Percentiles rank a stretch among this genome's conserved stretches.
Evolutionary conservation across 1,284 basidiomycete genomes (phyloP).

Genomic region (Ustilago trichophora): DNA sequence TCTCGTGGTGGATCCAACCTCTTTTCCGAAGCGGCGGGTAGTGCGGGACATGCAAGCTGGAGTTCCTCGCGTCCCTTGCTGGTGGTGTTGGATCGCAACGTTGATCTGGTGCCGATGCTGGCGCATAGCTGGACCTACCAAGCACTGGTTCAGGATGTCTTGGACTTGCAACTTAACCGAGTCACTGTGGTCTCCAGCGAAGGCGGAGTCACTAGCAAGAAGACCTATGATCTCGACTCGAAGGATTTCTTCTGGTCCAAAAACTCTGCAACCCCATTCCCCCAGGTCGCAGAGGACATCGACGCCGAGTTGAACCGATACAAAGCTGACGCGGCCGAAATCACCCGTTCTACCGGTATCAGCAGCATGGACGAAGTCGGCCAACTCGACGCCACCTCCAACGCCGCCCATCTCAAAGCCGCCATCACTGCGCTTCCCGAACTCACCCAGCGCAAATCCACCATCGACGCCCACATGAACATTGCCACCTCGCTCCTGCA

Average conservation of each 20-base stretch:
- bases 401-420: slow-evolving; percentile 93
- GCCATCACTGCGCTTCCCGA: slow-evolving; percentile 99
- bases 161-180: slow-evolving; percentile 95
- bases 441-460: slow-evolving; percentile 92
- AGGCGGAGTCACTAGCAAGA: slow-evolving; percentile 41
- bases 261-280: slow-evolving; percentile 95
- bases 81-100: slow-evolving; percentile 90
- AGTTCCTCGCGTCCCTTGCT: slow-evolving; percentile 70
- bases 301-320: slow-evolving; percentile 89
- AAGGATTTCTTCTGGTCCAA: slow-evolving; percentile 99
- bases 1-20: slow-evolving; percentile 68
- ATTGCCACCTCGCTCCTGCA: slow-evolving; percentile 95
- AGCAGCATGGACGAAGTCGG: slow-evolving; percentile 91
- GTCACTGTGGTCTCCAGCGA: slow-evolving; percentile 75
- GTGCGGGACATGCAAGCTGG: slow-evolving; percentile 29
- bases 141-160: slow-evolving; percentile 94
- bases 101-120: slow-evolving; percentile 93
- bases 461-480: slow-evolving; percentile 98
- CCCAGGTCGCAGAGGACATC: slow-evolving; percentile 97
- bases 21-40: slow-evolving; percentile 58
- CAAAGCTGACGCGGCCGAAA: slow-evolving; percentile 95
- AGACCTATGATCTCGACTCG: slow-evolving; percentile 87
- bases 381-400: slow-evolving; percentile 78
- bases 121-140: slow-evolving; percentile 99
- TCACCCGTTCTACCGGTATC: slow-evolving; percentile 94